These are phyloP conservation scores for Wickerhamiella qilinensis DNA, from an alignment of 805 yeast genomes.

Conservation along the genomic window DNA sequence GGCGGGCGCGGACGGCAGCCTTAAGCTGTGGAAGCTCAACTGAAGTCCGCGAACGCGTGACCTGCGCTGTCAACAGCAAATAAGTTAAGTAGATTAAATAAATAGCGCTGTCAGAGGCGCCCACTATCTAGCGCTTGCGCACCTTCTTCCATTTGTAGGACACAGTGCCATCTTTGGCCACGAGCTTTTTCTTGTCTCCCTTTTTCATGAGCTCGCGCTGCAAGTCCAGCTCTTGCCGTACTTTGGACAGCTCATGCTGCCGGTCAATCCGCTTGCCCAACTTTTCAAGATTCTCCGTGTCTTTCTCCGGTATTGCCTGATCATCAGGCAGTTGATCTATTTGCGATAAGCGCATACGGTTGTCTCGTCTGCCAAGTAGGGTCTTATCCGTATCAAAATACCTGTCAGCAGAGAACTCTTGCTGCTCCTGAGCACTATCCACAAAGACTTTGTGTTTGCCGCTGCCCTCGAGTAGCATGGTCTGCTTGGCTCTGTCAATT, in stretches of 20 bases:
- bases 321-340: slow-evolving; percentile 19
- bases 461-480: slow-evolving; percentile 24
- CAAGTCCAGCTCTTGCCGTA: slow-evolving; percentile 55
- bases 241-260: slow-evolving; percentile 46
- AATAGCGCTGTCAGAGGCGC: slow-evolving; percentile 31
- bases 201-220: slow-evolving; percentile 83
- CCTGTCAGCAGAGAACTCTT: slow-evolving; percentile 43
- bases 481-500: slow-evolving; percentile 36
- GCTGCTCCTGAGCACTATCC: slow-evolving; percentile 39
- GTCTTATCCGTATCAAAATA: slow-evolving; percentile 57
- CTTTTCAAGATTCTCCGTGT: slow-evolving; percentile 38
- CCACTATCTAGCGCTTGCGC: slow-evolving; percentile 30
- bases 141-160: slow-evolving; percentile 71
- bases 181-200: slow-evolving; percentile 68
- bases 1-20: slow-evolving; percentile 67
- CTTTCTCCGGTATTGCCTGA: slow-evolving; percentile 1
- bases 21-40: slow-evolving; percentile 54
- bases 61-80: no score
- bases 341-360: slow-evolving; percentile 51
- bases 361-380: slow-evolving; percentile 48
- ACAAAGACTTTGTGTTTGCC: slow-evolving; percentile 83
- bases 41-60: no score
- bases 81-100: no score
- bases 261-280: slow-evolving; percentile 55
- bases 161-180: slow-evolving; percentile 48